Evolutionary conservation across 225 moss, liverwort and hornwort species (phyloP), one percentile per base, ranked within the genome.

Genomic region (Climacium dendroides): DNA sequence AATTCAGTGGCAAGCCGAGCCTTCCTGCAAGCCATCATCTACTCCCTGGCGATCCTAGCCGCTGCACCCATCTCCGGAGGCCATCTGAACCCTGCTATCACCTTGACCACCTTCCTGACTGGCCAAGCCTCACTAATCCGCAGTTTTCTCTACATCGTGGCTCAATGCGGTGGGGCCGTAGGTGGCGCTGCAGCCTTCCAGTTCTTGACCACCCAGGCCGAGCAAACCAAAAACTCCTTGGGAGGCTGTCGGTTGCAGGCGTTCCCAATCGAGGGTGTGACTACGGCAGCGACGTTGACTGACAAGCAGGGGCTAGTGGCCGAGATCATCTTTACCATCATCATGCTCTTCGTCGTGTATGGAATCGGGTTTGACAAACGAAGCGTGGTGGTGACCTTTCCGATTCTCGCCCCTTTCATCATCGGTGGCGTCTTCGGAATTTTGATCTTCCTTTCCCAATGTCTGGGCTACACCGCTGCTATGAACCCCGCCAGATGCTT

Each of bases 401-500:
- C 91, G 18, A 70, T 94, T 67, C 69, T 79, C 75, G 43, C 92
- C 18, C 94, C 94, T 37, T 91, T 92, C 60, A 48, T 92, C 50
- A 91, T 94, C 69, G 94, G 94, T 19, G 91, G 78, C 10, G 86
- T 91, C 11, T 82, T 89, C 52, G 94, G 94, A 28, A 58, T 83
- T 35, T 65, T 93, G 24, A 87, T 89, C 20, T 84, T 91, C 48
- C 72, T 91, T 53, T 94, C 94, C 6, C 87, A 91, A 45, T 75
- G 91, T 23, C 20, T 94, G 8, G 91, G 90, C 14, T 91, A 92
- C 74, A 87, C 89, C 15, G 87, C 91, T 17, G 87, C 74, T 17
- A 94, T 94, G 94, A 94, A 94, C 65, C 94, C 94, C 22, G 94
- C 94, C 39, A 83, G 94, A 34, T 94, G 94, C 62, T 74, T 94